Percentiles rank a stretch among this genome's conserved stretches.
Conservation (phyloP, 306 rosid genomes). For the Gastrolobium bilobum region DNA sequence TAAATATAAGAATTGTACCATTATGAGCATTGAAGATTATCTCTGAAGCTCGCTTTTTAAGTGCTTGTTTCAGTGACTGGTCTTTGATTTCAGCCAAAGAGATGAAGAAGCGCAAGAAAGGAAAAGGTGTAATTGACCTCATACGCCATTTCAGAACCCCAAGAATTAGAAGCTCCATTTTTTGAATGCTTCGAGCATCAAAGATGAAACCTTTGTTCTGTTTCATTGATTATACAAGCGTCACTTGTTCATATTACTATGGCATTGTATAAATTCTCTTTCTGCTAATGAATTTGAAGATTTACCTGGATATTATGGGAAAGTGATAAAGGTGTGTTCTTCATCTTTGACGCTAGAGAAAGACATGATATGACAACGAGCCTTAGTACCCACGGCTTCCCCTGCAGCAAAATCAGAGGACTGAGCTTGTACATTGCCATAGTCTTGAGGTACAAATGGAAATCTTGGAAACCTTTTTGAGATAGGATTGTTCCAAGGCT, state of each 20-base stretch:
- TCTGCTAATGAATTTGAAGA: conserved; percentile 16
- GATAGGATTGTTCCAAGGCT: conserved; percentile 9
- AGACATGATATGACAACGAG: conserved; percentile 64
- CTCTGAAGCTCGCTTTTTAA: conserved; percentile 66
- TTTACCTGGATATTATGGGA: conserved; percentile 60
- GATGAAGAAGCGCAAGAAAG: conserved; percentile 68
- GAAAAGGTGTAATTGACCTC: conserved; percentile 83
- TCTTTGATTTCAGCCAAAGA: conserved; percentile 59
- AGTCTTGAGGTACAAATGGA: not conserved
- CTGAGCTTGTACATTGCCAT: not conserved
- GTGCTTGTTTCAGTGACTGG: conserved; percentile 54
- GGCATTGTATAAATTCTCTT: not conserved
- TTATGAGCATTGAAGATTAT: conserved; percentile 68
- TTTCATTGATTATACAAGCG: conserved; percentile 38
- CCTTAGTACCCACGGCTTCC: conserved; percentile 67
- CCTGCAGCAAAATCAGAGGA: conserved; percentile 54
- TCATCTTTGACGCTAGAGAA: conserved; percentile 83
- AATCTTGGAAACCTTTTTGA: not conserved
- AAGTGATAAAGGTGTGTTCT: conserved; percentile 55
- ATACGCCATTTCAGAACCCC: conserved; percentile 77
- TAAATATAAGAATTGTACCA: conserved; percentile 57
- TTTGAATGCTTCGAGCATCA: conserved; percentile 59
- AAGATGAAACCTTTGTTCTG: conserved; percentile 66
- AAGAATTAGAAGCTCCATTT: conserved; percentile 77
- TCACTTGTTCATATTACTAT: not conserved